Evolutionary conservation across 2,329 filamentous ascomycete genomes (phyloP), one percentile per base, ranked within the genome.

Genomic region (Paecilomyces sp.): DNA sequence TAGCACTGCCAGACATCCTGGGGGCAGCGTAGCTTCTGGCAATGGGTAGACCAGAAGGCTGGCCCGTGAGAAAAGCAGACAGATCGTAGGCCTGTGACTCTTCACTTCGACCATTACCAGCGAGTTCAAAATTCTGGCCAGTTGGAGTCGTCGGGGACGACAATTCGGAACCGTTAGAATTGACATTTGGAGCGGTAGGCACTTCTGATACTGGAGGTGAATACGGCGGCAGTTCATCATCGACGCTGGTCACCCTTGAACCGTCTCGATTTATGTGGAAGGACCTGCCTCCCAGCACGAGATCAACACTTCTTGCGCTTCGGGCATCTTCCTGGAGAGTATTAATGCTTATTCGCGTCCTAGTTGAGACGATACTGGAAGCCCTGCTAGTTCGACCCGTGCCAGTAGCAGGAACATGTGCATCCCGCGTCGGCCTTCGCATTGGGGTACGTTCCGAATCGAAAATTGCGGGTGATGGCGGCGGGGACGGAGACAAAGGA

Each of bases 211-310:
- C 15, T 15, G 60, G 55, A 13, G 62, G 57, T 3, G 64, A 64
- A 58, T 67, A 67, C 2, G 64, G 63, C 33, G 65, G 65, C 15
- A 65, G 57, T 51, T 59, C 60, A 18, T 56, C 56, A 18, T 62
- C 61, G 18, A 64, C 59, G 24, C 65, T 64, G 13, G 67, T 68
- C 52, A 71, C 64, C 25, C 58, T 62, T 3, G 70, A 72, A 2
- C 67, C 70, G 60, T 72, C 69, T 54, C 70, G 67, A 60, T 66
- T 70, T 60, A 72, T 72, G 22, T 69, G 61, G 57, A 72, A 72
- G 36, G 65, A 58, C 57, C 66, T 67, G 7, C 65, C 66, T 13
- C 66, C 70, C 31, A 70, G 57, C 36, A 67, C 60, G 34, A 72
- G 60, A 59, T 72, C 69, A 52, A 72, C 66, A 57, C 69, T 72